These are phyloP conservation scores for Claviceps fusiformis DNA, from an alignment of 2,329 filamentous ascomycete genomes.

Conservation along the genomic window DNA sequence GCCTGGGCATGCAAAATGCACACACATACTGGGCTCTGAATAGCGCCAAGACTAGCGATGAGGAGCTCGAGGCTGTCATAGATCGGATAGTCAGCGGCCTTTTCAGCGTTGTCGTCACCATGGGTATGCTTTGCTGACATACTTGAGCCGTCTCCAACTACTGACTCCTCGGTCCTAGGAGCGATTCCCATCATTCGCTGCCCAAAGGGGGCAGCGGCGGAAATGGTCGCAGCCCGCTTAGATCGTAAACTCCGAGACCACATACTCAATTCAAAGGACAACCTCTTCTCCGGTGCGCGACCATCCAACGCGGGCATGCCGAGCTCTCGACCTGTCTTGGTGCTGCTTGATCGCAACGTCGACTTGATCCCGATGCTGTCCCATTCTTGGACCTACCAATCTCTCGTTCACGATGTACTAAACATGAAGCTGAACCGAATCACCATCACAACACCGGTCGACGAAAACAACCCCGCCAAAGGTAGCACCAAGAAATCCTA, in stretches of 20 bases:
- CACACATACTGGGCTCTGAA: conserved; percentile 94
- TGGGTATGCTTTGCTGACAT: conserved; percentile 46
- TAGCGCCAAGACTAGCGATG: conserved; percentile 79
- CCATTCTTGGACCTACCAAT: conserved; percentile 75
- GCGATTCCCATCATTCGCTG: conserved; percentile 92
- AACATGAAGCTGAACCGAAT: conserved; percentile 70
- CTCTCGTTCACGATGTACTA: conserved; percentile 55
- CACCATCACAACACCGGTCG: conserved; percentile 71
- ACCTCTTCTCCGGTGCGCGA: conserved; percentile 68
- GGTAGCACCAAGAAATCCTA: conserved; percentile 77
- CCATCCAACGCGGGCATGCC: conserved; percentile 46
- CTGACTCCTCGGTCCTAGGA: conserved; percentile 30
- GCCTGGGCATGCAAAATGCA: conserved; percentile 78
- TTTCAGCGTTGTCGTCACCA: conserved; percentile 97
- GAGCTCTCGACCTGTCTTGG: conserved; percentile 70
- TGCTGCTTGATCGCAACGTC: conserved; percentile 90
- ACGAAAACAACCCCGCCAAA: conserved; percentile 62
- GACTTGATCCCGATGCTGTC: conserved; percentile 98
- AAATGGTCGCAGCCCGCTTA: conserved; percentile 86
- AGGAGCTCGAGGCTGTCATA: conserved; percentile 73
- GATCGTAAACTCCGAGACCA: conserved; percentile 94
- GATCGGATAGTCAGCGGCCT: conserved; percentile 88
- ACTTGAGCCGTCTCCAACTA: background rate
- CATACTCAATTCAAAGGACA: conserved; percentile 94
- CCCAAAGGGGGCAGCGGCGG: conserved; percentile 82